These are phyloP conservation scores for Wallacemonas sp. DNA, from an alignment of 208 protist genomes.

Conservation along the genomic window DNA sequence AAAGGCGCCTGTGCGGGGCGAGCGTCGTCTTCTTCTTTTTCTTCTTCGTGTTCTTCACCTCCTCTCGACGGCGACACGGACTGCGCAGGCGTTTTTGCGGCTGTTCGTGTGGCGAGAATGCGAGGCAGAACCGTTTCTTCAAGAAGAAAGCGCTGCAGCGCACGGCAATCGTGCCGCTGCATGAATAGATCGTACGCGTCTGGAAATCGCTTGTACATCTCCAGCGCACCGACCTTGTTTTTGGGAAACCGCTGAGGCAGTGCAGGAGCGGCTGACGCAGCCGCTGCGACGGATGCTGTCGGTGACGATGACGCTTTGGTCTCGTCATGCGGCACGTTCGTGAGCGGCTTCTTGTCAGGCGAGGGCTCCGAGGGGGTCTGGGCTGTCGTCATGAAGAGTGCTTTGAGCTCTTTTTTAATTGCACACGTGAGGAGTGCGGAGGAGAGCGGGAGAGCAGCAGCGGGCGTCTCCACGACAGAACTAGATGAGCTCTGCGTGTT, in stretches of 20 bases:
- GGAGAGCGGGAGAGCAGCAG: conserved; percentile 9
- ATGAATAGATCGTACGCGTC: conserved; percentile 80
- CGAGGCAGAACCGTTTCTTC: conserved; percentile 35
- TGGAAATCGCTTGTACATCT: conserved; percentile 83
- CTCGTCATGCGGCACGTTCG: too few relatives aligned
- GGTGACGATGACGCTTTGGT: too few relatives aligned
- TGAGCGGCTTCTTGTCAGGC: too few relatives aligned
- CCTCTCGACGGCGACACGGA: neutral
- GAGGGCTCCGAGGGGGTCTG: too few relatives aligned
- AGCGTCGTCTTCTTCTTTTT: neutral
- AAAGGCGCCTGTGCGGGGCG: neutral
- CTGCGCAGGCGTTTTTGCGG: neutral
- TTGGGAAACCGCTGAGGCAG: neutral
- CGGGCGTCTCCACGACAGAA: neutral
- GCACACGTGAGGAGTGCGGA: conserved; percentile 27
- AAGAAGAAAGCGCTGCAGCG: conserved; percentile 42
- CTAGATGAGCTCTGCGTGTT: neutral
- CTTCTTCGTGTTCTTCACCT: conserved; percentile 9
- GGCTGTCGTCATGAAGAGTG: too few relatives aligned
- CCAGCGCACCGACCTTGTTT: conserved; percentile 72
- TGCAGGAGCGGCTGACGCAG: too few relatives aligned
- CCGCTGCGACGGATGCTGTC: too few relatives aligned
- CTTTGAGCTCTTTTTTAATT: neutral
- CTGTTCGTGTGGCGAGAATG: conserved; percentile 11
- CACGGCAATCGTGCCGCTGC: conserved; percentile 64